Conservation (phyloP, 441 rosid genomes). For the Populus tomentosa region DNA sequence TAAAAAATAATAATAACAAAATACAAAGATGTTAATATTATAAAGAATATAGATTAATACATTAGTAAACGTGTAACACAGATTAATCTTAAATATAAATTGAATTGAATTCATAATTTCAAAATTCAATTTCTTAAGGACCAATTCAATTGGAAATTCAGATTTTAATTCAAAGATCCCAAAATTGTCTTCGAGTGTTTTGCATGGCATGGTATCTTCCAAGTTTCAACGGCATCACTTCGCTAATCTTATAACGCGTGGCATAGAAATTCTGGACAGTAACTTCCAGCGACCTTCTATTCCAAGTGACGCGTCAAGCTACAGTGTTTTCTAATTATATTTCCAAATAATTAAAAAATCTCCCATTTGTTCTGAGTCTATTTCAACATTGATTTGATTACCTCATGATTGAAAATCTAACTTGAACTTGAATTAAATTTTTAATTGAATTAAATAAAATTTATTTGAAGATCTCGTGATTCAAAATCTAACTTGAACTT, state of each 20-base stretch:
- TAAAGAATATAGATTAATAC: not conserved
- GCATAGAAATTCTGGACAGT: not conserved
- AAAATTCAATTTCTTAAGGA: not conserved
- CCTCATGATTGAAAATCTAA: too few relatives aligned
- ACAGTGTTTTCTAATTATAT: not conserved
- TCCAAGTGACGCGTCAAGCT: slow-evolving; percentile 1
- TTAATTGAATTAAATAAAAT: too few relatives aligned
- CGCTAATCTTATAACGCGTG: slow-evolving; percentile 2
- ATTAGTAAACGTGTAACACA: not conserved
- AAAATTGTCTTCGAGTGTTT: not conserved
- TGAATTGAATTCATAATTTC: not conserved
- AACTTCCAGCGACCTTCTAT: slow-evolving; percentile 2
- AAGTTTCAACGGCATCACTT: slow-evolving; percentile 1
- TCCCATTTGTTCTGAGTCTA: too few relatives aligned
- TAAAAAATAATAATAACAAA: not conserved
- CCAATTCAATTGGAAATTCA: slow-evolving; percentile 1
- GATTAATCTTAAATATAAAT: not conserved
- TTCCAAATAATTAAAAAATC: not conserved
- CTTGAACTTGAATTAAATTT: too few relatives aligned
- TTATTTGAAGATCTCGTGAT: too few relatives aligned
- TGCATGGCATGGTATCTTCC: not conserved
- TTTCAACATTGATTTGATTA: too few relatives aligned
- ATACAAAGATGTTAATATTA: not conserved
- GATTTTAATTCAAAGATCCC: not conserved
- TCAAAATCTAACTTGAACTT: too few relatives aligned